Conservation (phyloP, 148 eudicot genomes). For the Limonium bicolor region DNA sequence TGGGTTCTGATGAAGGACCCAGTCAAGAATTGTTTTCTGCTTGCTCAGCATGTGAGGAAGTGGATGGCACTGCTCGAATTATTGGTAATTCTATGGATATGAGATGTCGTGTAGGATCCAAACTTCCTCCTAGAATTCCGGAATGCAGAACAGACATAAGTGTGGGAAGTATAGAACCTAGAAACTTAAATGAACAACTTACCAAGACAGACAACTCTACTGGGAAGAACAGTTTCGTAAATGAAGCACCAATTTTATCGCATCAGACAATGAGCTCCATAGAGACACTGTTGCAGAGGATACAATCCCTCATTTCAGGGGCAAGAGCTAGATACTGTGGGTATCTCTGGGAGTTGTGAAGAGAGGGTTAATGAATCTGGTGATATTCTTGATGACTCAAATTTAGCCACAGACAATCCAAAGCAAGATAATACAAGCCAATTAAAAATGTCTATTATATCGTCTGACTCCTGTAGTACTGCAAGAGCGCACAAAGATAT, state of each 20-base stretch:
- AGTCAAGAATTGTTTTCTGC: slow-evolving; percentile 1
- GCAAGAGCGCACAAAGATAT: slow-evolving; percentile 9
- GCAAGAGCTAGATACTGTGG: too few relatives aligned
- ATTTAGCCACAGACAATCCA: slow-evolving; percentile 9
- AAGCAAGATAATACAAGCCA: slow-evolving; percentile 11
- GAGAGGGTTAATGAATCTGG: slow-evolving; percentile 11
- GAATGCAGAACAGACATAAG: slow-evolving; percentile 4
- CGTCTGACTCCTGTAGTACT: slow-evolving; percentile 30
- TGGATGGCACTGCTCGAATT: slow-evolving; percentile 2
- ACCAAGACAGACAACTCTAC: too few relatives aligned
- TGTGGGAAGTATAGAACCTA: slow-evolving; percentile 6
- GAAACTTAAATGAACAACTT: too few relatives aligned
- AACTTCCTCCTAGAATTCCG: slow-evolving; percentile 8
- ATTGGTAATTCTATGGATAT: slow-evolving; percentile 4
- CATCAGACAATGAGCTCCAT: too few relatives aligned
- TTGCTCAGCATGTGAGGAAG: slow-evolving; percentile 4
- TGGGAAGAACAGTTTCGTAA: too few relatives aligned
- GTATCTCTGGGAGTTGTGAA: too few relatives aligned
- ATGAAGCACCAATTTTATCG: too few relatives aligned
- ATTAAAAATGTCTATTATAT: slow-evolving; percentile 11
- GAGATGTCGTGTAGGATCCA: slow-evolving; percentile 9
- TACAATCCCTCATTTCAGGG: too few relatives aligned
- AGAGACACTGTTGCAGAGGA: too few relatives aligned
- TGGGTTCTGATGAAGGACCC: slow-evolving; percentile 5
- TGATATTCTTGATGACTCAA: not conserved